phyloP scores from a whole-genome alignment of 257 asterid genomes.

The Paulownia fortunei region DNA sequence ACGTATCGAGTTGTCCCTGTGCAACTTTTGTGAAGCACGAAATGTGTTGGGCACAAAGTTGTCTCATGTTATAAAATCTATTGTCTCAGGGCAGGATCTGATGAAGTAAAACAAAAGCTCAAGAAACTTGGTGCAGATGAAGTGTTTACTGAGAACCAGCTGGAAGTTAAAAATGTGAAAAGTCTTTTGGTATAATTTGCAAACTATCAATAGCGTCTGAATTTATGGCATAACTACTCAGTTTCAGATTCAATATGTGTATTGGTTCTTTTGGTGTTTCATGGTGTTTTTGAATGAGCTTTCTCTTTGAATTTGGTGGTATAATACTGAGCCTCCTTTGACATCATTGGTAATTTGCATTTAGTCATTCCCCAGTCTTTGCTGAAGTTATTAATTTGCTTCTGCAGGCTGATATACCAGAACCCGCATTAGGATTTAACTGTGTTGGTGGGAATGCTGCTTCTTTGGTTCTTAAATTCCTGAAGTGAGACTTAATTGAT shows the following conservation, averaged over 20 bases:
- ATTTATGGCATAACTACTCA: constrained; percentile 4
- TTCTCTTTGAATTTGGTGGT: constrained; percentile 4
- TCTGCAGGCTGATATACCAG: constrained; percentile 71
- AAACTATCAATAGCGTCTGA: constrained; percentile 18
- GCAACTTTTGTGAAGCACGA: constrained; percentile 20
- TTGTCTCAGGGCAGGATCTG: constrained; percentile 79
- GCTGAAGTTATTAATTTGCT: constrained; percentile 17
- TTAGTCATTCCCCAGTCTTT: constrained; percentile 14
- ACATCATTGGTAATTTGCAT: constrained; percentile 17
- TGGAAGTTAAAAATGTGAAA: constrained; percentile 77
- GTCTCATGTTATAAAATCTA: constrained; percentile 33
- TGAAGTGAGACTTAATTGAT: constrained; percentile 57
- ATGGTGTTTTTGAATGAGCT: neutral
- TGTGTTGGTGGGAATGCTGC: constrained; percentile 98
- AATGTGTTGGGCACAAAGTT: constrained; percentile 9
- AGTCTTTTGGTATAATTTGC: constrained; percentile 70
- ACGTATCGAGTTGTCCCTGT: neutral
- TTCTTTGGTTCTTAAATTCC: constrained; percentile 80
- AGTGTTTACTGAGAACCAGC: constrained; percentile 87
- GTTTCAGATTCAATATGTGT: constrained; percentile 1
- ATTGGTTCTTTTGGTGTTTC: neutral
- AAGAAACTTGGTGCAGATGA: constrained; percentile 82
- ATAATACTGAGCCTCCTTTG: neutral
- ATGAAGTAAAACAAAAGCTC: constrained; percentile 81
- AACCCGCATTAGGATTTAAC: constrained; percentile 88